Base-by-base conservation (phyloP, 2,329 filamentous ascomycete species). In the Ramichloridium luteum region DNA sequence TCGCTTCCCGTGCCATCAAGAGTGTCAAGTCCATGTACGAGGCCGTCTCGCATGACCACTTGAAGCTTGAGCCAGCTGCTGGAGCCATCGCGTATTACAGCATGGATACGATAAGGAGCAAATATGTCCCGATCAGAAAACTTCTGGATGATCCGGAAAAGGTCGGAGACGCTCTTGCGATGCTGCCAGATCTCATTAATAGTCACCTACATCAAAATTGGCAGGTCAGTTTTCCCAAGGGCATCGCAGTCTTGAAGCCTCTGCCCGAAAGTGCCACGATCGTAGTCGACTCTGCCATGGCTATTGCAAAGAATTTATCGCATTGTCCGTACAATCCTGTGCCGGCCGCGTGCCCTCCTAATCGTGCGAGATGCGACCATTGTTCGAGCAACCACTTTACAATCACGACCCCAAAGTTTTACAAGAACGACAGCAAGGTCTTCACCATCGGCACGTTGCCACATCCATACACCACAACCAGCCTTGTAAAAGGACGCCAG, bases 391-490 rank as follows among this genome's bases (percentile, higher is more conserved):
- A 70, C 6, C 68, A 70, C 0, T 67, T 84, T 58, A 71, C 70
- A 31, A 69, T 93, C 43, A 64, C 67, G n/a, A 78, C 76, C 1
- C 72, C 75, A 3, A 58, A 70, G 3, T 60, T 68, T 12, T 90
- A 83, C 56, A 69, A 69, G 34, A 93, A 94, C 55, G 69, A 68
- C 4, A 76, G 77, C 10, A 66, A 65, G 2, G 53, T 79, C 11
- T 96, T 85, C 61, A 84, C 80, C 3, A 81, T 98, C 41, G 85
- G 80, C 37, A 81, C 77, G 1, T 78, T 96, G 9, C 88, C 88
- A 0, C 90, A 98, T 53, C 90, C 90, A 0, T 93, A 85, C 62
- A 94, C 86, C 1, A 66, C 84, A 25, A 70, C 76, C 32, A 71
- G 74, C 9, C 63, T 96, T 12, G 67, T 74, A 36, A 47, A 43